A percentile compares a stretch with the other conserved stretches of the same genome.
phyloP scores from a whole-genome alignment of 2,329 filamentous ascomycete genomes.

The Uncinocarpus reesii region DNA sequence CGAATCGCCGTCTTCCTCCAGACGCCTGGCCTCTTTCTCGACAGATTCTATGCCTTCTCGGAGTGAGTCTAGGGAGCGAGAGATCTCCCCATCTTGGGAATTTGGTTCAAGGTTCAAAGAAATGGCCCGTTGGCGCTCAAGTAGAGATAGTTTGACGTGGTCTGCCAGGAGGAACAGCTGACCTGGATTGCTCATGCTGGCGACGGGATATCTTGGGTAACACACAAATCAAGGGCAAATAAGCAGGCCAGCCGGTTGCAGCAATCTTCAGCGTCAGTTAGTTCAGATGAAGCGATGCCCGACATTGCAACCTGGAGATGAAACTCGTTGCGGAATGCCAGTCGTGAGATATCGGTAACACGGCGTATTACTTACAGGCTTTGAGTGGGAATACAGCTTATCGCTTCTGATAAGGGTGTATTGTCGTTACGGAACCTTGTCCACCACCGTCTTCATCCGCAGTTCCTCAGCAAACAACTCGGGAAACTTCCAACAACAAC shows the following conservation, averaged over 20 bases:
- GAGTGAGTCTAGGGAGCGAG: constrained; percentile 76
- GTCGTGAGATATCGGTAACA: constrained; percentile 1
- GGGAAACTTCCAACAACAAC: too few species aligned
- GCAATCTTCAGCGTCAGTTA: background rate
- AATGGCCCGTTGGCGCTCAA: constrained; percentile 80
- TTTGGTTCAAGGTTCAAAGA: constrained; percentile 67
- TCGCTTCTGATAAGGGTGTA: background rate
- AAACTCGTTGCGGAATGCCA: background rate
- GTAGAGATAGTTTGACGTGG: constrained; percentile 89
- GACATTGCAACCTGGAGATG: background rate
- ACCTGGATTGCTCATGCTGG: constrained; percentile 44
- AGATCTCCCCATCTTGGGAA: constrained; percentile 79
- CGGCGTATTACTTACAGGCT: constrained; percentile 2
- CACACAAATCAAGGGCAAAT: background rate
- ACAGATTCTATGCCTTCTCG: constrained; percentile 66
- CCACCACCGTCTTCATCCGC: too few species aligned
- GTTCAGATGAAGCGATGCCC: background rate
- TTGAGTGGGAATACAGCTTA: background rate
- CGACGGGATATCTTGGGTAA: background rate
- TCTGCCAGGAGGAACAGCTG: constrained; percentile 90
- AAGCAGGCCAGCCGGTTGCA: background rate
- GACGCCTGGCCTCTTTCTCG: constrained; percentile 52
- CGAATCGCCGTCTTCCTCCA: constrained; percentile 54
- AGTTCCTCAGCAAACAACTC: too few species aligned
- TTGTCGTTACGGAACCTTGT: background rate